phyloP scores from a whole-genome alignment of 192 early-diverging fungal genomes.

The Umbelopsis sp. region DNA sequence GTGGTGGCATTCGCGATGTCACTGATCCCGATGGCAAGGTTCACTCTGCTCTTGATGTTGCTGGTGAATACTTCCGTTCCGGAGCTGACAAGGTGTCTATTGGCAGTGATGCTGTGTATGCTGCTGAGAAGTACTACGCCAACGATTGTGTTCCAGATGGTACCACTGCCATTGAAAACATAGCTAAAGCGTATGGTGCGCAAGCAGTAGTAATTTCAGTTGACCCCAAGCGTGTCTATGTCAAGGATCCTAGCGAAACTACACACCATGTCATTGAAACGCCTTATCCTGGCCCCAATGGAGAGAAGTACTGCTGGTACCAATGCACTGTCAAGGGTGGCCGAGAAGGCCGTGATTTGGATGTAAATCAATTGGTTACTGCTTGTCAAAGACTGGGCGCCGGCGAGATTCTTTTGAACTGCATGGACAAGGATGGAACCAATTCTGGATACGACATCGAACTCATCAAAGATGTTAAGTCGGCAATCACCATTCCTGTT shows the following conservation, averaged over 20 bases:
- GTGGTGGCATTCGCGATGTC: slow-evolving; percentile 96
- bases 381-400: slow-evolving; percentile 91
- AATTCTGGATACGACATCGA: slow-evolving; percentile 96
- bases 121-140: slow-evolving; percentile 82
- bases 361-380: slow-evolving; percentile 88
- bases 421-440: slow-evolving; percentile 99
- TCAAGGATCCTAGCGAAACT: slow-evolving; percentile 71
- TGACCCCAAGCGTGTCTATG: slow-evolving; percentile 95
- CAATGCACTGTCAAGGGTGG: slow-evolving; percentile 99
- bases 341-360: slow-evolving; percentile 91
- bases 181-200: slow-evolving; percentile 90
- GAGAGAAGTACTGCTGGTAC: slow-evolving; percentile 97
- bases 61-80: slow-evolving; percentile 97
- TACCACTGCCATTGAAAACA: slow-evolving; percentile 91
- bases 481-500: slow-evolving; percentile 89
- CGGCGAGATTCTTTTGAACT: slow-evolving; percentile 97
- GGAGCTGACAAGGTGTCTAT: slow-evolving; percentile 99
- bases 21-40: slow-evolving; percentile 80
- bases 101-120: slow-evolving; percentile 99
- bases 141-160: slow-evolving; percentile 60
- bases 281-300: slow-evolving; percentile 79
- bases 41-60: slow-evolving; percentile 94
- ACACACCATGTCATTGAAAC: slow-evolving; percentile 79
- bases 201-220: slow-evolving; percentile 99
- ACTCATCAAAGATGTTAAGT: slow-evolving; percentile 78